Conservation (phyloP, 192 early-diverging fungal genomes). For the Helicostylum pulchrum region DNA sequence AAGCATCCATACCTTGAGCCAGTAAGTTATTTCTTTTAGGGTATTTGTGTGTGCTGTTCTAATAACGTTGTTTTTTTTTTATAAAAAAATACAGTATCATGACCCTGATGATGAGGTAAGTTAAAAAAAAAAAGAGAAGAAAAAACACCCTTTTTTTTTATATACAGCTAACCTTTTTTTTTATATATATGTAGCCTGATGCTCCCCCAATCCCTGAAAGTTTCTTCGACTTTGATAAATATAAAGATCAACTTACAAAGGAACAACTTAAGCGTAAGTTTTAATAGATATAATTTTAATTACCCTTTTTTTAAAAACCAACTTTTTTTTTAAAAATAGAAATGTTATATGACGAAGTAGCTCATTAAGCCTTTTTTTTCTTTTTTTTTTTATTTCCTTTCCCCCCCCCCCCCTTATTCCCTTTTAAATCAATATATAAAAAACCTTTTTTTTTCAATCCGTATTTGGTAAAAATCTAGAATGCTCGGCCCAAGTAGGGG, state of each 20-base stretch:
- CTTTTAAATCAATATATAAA: conserved; percentile 2
- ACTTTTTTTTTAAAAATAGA: not conserved
- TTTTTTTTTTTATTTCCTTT: too few species aligned
- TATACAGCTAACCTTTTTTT: not conserved
- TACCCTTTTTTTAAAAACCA: not conserved
- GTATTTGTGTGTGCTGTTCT: not conserved
- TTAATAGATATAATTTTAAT: not conserved
- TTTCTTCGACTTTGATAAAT: conserved; percentile 86
- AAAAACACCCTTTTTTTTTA: too few species aligned
- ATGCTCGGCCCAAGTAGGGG: too few species aligned
- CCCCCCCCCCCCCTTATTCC: not conserved
- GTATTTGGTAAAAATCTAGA: too few species aligned
- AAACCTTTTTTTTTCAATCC: too few species aligned
- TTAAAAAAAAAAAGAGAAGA: not conserved
- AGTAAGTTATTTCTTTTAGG: conserved; percentile 8
- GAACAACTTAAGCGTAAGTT: conserved; percentile 72
- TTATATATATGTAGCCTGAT: conserved; percentile 45
- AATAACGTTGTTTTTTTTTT: not conserved
- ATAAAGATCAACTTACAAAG: conserved; percentile 76
- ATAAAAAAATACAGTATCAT: conserved; percentile 50
- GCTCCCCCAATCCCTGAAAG: conserved; percentile 69
- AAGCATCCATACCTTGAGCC: conserved; percentile 86
- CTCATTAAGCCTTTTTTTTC: not conserved
- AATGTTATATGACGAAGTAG: conserved; percentile 18
- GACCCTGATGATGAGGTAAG: conserved; percentile 58